Percentiles rank a stretch among this genome's conserved stretches.
Conservation (phyloP, 2,329 filamentous ascomycete species). For the Beauveria rudraprayagi region DNA sequence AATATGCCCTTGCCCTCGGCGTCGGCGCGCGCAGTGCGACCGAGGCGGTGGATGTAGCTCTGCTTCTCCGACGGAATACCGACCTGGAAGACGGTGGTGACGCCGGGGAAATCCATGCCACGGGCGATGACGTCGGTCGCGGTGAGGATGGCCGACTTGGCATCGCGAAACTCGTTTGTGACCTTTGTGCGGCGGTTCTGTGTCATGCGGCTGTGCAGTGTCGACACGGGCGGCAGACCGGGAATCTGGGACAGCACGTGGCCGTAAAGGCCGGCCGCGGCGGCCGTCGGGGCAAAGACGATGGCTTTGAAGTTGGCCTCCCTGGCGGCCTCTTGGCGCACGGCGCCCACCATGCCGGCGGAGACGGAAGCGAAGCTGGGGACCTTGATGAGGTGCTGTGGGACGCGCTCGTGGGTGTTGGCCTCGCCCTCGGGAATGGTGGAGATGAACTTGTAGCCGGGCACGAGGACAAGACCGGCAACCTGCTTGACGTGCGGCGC, state of each 20-base stretch:
- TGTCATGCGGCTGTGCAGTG: constrained; percentile 43
- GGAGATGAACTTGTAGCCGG: constrained; percentile 70
- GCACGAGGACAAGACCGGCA: constrained; percentile 59
- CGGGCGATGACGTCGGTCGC: constrained; percentile 65
- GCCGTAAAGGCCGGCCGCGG: constrained; percentile 43
- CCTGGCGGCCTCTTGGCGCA: constrained; percentile 36
- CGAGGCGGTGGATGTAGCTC: constrained; percentile 60
- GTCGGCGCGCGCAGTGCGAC: constrained; percentile 58
- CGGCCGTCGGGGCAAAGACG: constrained; percentile 62
- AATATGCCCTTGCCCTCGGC: constrained; percentile 56
- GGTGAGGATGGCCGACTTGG: constrained; percentile 47
- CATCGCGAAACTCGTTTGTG: constrained; percentile 54
- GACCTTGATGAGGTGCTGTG: constrained; percentile 61
- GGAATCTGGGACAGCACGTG: constrained; percentile 32
- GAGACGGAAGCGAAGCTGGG: constrained; percentile 63
- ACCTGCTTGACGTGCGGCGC: constrained; percentile 70
- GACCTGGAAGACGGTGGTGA: constrained; percentile 58
- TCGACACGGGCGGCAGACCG: constrained; percentile 34
- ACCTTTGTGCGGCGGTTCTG: constrained; percentile 44
- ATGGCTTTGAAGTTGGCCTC: constrained; percentile 69
- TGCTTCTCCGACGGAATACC: constrained; percentile 52
- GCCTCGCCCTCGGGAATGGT: constrained; percentile 68
- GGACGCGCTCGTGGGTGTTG: constrained; percentile 68
- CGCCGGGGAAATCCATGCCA: constrained; percentile 66
- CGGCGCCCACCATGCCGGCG: constrained; percentile 48